phyloP scores from a whole-genome alignment of 441 rosid genomes.

The Adansonia madagascariensis region DNA sequence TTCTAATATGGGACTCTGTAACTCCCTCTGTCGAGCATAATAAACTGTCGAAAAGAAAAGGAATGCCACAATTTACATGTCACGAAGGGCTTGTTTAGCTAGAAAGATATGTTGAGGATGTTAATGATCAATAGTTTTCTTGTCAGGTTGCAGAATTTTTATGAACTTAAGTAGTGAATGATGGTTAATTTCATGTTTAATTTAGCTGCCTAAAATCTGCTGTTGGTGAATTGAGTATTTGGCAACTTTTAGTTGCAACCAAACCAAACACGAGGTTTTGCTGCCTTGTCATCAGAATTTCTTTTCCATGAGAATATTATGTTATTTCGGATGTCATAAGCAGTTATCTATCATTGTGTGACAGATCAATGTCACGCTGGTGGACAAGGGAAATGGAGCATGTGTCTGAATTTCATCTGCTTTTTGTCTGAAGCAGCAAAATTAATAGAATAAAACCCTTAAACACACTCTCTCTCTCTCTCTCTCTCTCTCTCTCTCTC shows the following conservation, averaged over 20 bases:
- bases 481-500: no score
- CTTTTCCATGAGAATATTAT: not conserved
- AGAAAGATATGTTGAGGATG: not conserved
- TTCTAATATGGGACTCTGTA: not conserved
- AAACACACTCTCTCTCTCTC: no score
- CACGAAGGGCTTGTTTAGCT: not conserved
- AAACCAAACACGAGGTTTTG: not conserved
- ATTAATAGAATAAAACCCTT: not conserved
- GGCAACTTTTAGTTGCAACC: not conserved
- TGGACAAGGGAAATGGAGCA: not conserved
- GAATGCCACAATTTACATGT: conserved; percentile 23
- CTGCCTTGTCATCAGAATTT: not conserved
- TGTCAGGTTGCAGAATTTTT: not conserved
- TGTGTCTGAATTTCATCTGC: not conserved
- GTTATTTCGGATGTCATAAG: not conserved
- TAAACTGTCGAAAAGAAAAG: conserved; percentile 26
- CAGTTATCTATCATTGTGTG: not conserved
- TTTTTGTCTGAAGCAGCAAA: not conserved
- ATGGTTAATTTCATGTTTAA: not conserved
- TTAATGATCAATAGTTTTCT: not conserved
- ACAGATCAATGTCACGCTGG: not conserved
- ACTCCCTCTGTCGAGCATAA: conserved; percentile 22
- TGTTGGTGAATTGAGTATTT: not conserved
- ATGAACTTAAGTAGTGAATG: not conserved
- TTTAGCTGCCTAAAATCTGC: not conserved